Evolutionary conservation across 257 asterid species (phyloP).

Genomic region (Lithospermum erythrorhizon): DNA sequence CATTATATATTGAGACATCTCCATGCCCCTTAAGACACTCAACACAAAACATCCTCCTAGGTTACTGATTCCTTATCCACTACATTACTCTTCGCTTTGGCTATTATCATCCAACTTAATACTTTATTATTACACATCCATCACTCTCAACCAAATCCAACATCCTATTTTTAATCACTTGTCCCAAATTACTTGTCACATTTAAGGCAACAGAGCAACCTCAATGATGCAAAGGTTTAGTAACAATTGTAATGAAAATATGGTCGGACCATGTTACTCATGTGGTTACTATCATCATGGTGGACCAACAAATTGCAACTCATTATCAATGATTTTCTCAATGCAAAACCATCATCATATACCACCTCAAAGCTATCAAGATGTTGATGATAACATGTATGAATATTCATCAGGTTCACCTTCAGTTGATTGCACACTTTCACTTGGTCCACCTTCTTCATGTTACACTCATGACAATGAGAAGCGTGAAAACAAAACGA

Average conservation of each 20-base stretch:
- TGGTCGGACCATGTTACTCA: conserved; percentile 25
- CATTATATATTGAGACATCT: conserved; percentile 1
- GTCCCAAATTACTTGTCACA: neutral
- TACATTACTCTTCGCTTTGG: neutral
- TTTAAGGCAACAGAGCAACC: too few species aligned
- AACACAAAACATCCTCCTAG: conserved; percentile 1
- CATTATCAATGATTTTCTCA: conserved; percentile 61
- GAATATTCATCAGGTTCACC: conserved; percentile 11
- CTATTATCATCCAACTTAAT: conserved; percentile 25
- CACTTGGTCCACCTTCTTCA: conserved; percentile 81
- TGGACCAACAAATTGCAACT: conserved; percentile 26
- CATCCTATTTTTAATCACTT: conserved; percentile 14
- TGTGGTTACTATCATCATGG: conserved; percentile 36
- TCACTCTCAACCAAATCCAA: conserved; percentile 29
- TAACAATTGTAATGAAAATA: conserved; percentile 18
- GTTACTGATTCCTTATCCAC: neutral
- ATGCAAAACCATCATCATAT: conserved; percentile 22
- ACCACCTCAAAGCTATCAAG: conserved; percentile 8
- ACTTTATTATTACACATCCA: conserved; percentile 36
- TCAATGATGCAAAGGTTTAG: conserved; percentile 41
- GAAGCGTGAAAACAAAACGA: conserved; percentile 19
- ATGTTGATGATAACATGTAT: conserved; percentile 29
- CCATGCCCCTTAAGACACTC: neutral
- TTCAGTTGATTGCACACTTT: conserved; percentile 84
- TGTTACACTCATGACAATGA: conserved; percentile 26